Base-by-base conservation (phyloP, 2,329 filamentous ascomycete genomes). In the Aspergillus ibericus region DNA sequence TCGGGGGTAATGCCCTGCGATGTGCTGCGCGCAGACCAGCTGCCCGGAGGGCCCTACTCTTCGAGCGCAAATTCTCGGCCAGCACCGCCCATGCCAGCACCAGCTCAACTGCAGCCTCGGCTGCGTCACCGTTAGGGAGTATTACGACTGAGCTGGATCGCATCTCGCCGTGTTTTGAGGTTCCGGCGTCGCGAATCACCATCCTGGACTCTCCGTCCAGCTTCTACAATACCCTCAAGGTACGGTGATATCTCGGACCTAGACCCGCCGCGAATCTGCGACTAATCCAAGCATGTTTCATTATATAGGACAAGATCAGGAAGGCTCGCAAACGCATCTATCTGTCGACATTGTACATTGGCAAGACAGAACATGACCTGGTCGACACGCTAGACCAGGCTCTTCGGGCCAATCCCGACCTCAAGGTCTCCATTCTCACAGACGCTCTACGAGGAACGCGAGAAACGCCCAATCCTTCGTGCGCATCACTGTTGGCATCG, bases 331-430 rank as follows among this genome's bases (percentile, higher is more conserved):
- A 79, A 53, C 85, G 91, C 59, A 89, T 99, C 65, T 99, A 96
- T 73, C 80, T 99, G 51, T 96, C 93, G n/a, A 99, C 95, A 0
- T 80, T 99, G 53, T 99, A 99, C 73, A 95, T 99, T 72, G 95
- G 95, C 63, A 96, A 93, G 75, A 90, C 90, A 1, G 95, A 99
- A 76, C 83, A 88, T 75, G 95, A 98, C 67, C 82, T 99, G 70
- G 91, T 98, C 58, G 82, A 86, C 16, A 91, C 89, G 0, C 80
- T 99, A 44, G 88, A 87, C 64, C 82, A 89, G 62, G 89, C 93
- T 5, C 82, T 99, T 12, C 83, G 85, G 51, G 79, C 79, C 9
- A 96, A 96, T 62, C 88, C 91, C 0, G 78, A 88, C 5, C 83
- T 99, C 22, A 88, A 86, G 69, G 83, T 99, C 44, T 96, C 91